Evolutionary conservation across 2,329 filamentous ascomycete genomes (phyloP), one percentile per base, ranked within the genome.

Genomic region (Cladophialophora psammophila): DNA sequence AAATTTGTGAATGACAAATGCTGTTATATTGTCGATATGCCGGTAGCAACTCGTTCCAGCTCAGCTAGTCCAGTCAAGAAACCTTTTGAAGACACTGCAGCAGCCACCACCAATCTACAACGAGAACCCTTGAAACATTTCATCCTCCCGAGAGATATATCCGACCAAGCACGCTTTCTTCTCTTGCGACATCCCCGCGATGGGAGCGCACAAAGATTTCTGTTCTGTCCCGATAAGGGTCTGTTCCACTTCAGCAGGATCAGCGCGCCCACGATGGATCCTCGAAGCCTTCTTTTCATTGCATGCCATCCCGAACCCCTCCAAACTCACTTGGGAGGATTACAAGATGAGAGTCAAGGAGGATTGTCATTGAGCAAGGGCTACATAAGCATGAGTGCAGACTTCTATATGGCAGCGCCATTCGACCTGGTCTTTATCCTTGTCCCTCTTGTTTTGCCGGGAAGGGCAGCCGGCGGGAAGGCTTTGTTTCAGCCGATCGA

Each of bases 351-450:
- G 20, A 32, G 12, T 8, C 36, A 63, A 5, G 62, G 38, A 40
- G 66, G 59, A 36, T 68, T 52, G 31, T 36, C 48, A 15, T 38
- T 70, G 35, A 70, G 66, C 45, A 38, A 73, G 36, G 87, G 85
- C 12, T 87, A 86, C 71, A 79, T 92, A 31, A 85, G 88, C 38
- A 88, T 89, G 73, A 85, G 84, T 52, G 88, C 92, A 38, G 88
- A 93, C 67, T 80, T 98, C n/a, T 90, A 91, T 74, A 80, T 98
- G 66, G 92, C 94, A 8, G 97, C 95, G 1, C 87, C 88, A 1
- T 83, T 97, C 63, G 95, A 99, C 77, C 86, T 92, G 5, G 76
- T 97, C 2, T 98, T 98, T 80, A 83, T 98, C 59, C 76, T 96
- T 3, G 82, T 98, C 1, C 91, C 94, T 0, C 86, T 89, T 3